A percentile compares a stretch with the other conserved stretches of the same genome.
These are phyloP conservation scores for Ophiostoma piceae DNA, from an alignment of 2,329 filamentous ascomycete species.

Conservation along the genomic window DNA sequence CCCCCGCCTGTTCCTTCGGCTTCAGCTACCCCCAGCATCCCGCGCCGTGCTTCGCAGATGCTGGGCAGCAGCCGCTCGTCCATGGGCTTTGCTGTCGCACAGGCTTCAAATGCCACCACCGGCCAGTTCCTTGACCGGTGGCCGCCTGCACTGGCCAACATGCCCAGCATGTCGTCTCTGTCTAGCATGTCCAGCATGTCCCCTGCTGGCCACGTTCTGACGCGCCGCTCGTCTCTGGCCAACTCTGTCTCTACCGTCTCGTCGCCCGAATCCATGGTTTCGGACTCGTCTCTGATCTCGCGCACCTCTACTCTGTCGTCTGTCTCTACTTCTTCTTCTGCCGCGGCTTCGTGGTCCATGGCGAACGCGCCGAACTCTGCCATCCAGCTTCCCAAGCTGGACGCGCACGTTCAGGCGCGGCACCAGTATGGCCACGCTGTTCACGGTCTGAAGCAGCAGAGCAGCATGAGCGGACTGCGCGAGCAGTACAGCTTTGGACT, in stretches of 20 bases:
- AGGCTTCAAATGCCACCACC: slow-evolving; percentile 44
- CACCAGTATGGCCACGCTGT: slow-evolving; percentile 41
- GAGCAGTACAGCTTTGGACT: slow-evolving; percentile 44
- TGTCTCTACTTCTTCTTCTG: slow-evolving; percentile 51
- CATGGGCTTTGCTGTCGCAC: slow-evolving; percentile 57
- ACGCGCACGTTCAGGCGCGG: slow-evolving; percentile 52
- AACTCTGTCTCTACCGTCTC: slow-evolving; percentile 59
- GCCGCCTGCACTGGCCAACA: slow-evolving; percentile 31
- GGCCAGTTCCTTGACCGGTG: slow-evolving; percentile 51
- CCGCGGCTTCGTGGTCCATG: slow-evolving; percentile 56
- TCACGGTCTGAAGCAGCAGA: slow-evolving; percentile 48
- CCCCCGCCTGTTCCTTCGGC: slow-evolving; percentile 8
- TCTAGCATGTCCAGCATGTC: slow-evolving; percentile 47
- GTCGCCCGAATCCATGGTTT: slow-evolving; percentile 63
- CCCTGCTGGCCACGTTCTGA: slow-evolving; percentile 45
- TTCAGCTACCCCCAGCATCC: not conserved
- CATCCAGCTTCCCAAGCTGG: slow-evolving; percentile 40
- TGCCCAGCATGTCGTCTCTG: slow-evolving; percentile 19
- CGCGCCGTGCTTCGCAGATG: slow-evolving; percentile 40
- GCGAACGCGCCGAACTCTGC: slow-evolving; percentile 52
- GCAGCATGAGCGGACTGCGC: slow-evolving; percentile 30
- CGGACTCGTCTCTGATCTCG: slow-evolving; percentile 56
- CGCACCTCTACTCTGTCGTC: slow-evolving; percentile 32
- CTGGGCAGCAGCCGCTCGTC: slow-evolving; percentile 45
- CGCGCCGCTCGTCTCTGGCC: slow-evolving; percentile 58